Evolutionary conservation across 1,284 basidiomycete species (phyloP).

Genomic region (Uromyces viciae-fabae): DNA sequence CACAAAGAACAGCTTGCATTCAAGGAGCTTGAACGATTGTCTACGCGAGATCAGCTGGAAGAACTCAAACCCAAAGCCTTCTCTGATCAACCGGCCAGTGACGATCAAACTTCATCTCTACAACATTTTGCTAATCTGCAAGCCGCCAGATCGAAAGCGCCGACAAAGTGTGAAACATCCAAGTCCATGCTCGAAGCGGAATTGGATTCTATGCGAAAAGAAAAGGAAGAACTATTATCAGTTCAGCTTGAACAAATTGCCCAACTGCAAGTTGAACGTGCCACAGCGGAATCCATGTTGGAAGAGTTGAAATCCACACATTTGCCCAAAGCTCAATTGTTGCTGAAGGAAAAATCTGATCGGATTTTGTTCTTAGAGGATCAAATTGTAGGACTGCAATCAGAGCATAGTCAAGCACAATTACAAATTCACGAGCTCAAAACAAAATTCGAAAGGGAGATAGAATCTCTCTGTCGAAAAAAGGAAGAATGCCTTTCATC

Average conservation of each 20-base stretch:
- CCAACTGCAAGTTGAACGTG: background rate
- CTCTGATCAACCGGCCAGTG: background rate
- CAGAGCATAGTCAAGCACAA: background rate
- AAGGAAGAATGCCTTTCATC: background rate
- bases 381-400: background rate
- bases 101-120: background rate
- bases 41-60: background rate
- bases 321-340: background rate
- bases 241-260: background rate
- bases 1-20: background rate
- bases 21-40: background rate
- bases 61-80: background rate
- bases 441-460: background rate
- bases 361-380: background rate
- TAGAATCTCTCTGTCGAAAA: background rate
- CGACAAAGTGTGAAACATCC: background rate
- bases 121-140: background rate
- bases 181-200: background rate
- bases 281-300: background rate
- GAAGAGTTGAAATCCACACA: background rate
- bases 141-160: background rate
- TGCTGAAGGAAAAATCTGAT: slow-evolving; percentile 14
- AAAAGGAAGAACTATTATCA: slow-evolving; percentile 8
- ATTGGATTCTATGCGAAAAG: slow-evolving; percentile 8
- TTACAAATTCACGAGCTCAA: background rate